Conservation (phyloP, 805 yeast genomes). For the Yarrowia divulgata region DNA sequence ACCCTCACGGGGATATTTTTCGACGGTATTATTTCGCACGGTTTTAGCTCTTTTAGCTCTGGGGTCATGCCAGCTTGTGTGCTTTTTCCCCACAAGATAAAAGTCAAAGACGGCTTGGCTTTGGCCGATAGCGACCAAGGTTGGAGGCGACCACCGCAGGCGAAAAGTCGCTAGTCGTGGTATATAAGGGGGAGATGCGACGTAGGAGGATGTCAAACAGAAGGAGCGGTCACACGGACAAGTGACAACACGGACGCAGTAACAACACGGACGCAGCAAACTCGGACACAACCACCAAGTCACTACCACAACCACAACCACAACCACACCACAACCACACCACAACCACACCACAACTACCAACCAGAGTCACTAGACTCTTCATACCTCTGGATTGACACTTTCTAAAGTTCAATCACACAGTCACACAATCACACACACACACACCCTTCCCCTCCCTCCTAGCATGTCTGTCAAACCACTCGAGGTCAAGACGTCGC, state of each 20-base stretch:
- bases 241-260: not conserved
- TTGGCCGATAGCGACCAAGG: slow-evolving; percentile 26
- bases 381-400: no score
- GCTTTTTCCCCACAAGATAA: slow-evolving; percentile 39
- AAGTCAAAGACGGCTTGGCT: slow-evolving; percentile 19
- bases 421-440: not conserved
- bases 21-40: slow-evolving; percentile 14
- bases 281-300: not conserved
- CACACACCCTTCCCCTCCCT: not conserved
- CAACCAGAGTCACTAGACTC: no score
- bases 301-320: no score
- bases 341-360: not conserved
- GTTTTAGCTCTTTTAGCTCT: not conserved
- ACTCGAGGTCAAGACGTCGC: slow-evolving; percentile 21
- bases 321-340: not conserved
- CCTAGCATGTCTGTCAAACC: slow-evolving; percentile 20
- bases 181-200: slow-evolving; percentile 5
- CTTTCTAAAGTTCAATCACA: not conserved
- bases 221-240: no score
- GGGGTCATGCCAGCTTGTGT: slow-evolving; percentile 19
- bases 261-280: not conserved
- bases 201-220: no score
- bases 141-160: not conserved
- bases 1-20: not conserved
- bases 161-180: not conserved